phyloP scores from a whole-genome alignment of 139 green algal species.

The Picochlorum sp. region DNA sequence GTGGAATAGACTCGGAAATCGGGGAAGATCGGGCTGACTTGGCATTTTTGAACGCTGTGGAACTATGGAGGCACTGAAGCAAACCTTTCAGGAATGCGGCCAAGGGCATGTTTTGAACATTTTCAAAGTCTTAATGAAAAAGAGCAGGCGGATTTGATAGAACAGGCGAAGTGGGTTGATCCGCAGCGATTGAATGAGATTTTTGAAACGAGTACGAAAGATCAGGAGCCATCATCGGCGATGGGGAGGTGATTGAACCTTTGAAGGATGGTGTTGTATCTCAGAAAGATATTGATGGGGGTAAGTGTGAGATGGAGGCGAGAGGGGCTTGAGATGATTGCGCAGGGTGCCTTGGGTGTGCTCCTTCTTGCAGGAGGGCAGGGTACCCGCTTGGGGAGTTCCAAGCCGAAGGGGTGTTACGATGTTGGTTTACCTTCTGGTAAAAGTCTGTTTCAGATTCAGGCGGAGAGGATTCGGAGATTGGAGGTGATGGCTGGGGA shows the following conservation, averaged over 20 bases:
- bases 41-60: too few species aligned
- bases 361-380: conserved; percentile 87
- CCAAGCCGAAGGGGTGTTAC: conserved; percentile 84
- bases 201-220: conserved; percentile 32
- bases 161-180: conserved; percentile 31
- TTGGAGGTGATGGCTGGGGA: conserved; percentile 41
- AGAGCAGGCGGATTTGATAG: conserved; percentile 22
- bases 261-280: conserved; percentile 14
- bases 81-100: background rate
- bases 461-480: conserved; percentile 69
- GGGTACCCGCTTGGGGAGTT: conserved; percentile 83
- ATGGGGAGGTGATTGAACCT: conserved; percentile 4
- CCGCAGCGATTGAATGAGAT: conserved; percentile 35
- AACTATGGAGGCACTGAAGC: background rate
- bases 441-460: conserved; percentile 88
- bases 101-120: conserved; percentile 8
- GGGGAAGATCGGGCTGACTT: too few species aligned
- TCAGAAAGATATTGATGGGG: conserved; percentile 14
- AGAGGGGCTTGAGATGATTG: conserved; percentile 38
- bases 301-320: conserved; percentile 29
- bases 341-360: conserved; percentile 60
- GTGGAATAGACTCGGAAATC: too few species aligned
- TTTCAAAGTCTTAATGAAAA: conserved; percentile 28
- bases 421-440: conserved; percentile 83
- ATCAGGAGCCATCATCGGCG: background rate